Conservation (phyloP, 805 yeast species). For the Priceomyces medius region DNA sequence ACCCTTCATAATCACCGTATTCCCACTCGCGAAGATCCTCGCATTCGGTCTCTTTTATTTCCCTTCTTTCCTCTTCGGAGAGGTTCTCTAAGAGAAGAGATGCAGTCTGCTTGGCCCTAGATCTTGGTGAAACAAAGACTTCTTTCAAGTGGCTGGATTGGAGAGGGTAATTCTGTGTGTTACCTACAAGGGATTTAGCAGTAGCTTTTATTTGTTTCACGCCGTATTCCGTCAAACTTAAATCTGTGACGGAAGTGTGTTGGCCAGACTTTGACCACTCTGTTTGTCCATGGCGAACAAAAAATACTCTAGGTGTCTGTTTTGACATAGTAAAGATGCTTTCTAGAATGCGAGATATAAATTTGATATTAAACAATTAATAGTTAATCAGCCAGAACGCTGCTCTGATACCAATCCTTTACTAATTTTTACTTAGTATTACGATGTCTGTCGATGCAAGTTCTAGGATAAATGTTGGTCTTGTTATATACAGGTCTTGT, state of each 20-base stretch:
- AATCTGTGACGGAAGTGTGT: conserved; percentile 83
- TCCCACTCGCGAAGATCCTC: conserved; percentile 92
- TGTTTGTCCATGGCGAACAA: conserved; percentile 86
- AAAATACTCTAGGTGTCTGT: conserved; percentile 64
- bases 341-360: too few relatives aligned
- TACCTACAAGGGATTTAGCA: conserved; percentile 66
- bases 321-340: conserved; percentile 4
- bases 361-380: too few relatives aligned
- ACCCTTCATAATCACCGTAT: conserved; percentile 94
- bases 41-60: conserved; percentile 43
- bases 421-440: too few relatives aligned
- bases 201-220: conserved; percentile 72
- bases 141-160: conserved; percentile 61
- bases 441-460: too few relatives aligned
- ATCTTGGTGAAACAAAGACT: conserved; percentile 78
- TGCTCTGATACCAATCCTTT: too few relatives aligned
- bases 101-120: conserved; percentile 74
- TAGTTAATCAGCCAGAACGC: too few relatives aligned
- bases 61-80: conserved; percentile 39
- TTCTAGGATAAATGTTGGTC: too few relatives aligned
- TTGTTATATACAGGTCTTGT: too few relatives aligned
- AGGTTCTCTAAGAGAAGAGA: conserved; percentile 57
- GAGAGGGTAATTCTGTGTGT: conserved; percentile 51
- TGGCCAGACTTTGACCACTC: conserved; percentile 96
- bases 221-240: conserved; percentile 76